Percentiles rank a stretch among this genome's conserved stretches.
phyloP scores from a whole-genome alignment of 164 flowering plant genomes.

The Santalum album region DNA sequence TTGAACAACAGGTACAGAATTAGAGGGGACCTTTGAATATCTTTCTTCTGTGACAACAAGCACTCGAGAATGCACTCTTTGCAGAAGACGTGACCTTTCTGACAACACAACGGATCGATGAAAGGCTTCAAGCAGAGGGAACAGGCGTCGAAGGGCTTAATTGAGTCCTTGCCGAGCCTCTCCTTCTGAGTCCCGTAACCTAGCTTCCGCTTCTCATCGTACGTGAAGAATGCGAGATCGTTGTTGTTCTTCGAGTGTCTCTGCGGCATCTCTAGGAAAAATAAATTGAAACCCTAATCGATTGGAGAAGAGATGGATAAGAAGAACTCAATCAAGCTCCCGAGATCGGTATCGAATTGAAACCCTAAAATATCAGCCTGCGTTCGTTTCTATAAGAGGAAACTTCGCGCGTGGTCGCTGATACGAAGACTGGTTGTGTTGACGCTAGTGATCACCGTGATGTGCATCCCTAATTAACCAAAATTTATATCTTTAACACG shows the following conservation, averaged over 20 bases:
- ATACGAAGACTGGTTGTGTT: no score
- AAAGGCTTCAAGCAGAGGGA: conserved; percentile 85
- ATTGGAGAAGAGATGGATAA: no score
- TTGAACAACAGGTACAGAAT: no score
- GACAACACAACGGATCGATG: conserved; percentile 80
- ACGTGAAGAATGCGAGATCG: conserved; percentile 94
- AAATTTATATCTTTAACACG: no score
- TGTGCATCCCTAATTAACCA: no score
- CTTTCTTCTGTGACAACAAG: conserved; percentile 86
- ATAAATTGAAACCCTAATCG: not conserved
- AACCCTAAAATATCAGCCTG: no score
- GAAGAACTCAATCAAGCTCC: no score
- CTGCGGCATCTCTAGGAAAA: conserved; percentile 62
- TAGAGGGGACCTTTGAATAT: conserved; percentile 89
- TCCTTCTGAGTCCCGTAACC: conserved; percentile 96
- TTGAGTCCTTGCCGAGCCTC: conserved; percentile 87
- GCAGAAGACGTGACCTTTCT: conserved; percentile 87
- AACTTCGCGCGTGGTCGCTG: no score
- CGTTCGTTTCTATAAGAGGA: no score
- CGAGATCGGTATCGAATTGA: no score
- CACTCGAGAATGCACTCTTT: conserved; percentile 93
- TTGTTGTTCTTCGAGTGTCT: conserved; percentile 98
- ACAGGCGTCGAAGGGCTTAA: conserved; percentile 88
- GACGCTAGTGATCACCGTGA: no score
- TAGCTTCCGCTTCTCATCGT: conserved; percentile 90